Evolutionary conservation across 2,329 filamentous ascomycete genomes (phyloP), one percentile per base, ranked within the genome.

Genomic region (Pseudogymnoascus sp.): DNA sequence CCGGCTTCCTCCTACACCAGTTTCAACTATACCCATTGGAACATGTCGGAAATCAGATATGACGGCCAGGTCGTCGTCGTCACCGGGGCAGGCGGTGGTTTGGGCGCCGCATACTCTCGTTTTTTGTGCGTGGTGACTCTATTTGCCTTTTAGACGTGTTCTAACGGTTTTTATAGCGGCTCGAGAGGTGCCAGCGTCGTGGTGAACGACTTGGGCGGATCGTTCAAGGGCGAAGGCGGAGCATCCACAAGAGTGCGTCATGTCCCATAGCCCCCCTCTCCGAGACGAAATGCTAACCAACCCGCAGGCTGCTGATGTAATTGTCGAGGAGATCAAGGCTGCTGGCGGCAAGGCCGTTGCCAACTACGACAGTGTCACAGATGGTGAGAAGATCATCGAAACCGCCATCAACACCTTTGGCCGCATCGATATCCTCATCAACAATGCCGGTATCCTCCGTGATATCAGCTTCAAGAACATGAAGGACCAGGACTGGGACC

Each of bases 401-500:
- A 93, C 90, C 23, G 90, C 90, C 71, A 89, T 95, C 75, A 80
- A 90, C 76, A 81, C 80, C 63, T 95, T 88, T 74, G 90, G 93
- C 69, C 90, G 93, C 72, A 85, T 99, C 77, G 93, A 99, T 76
- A 81, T 99, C 68, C 87, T 99, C 71, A 88, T 99, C 79, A 99
- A 99, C 84, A 99, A 97, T 75, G 95, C 95, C 66, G 93, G 95
- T 73, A 97, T 97, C 59, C 69, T 74, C n/a, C 89, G 93, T 66
- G 93, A 97, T 79, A 77, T 97, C 74, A 93, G 90, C 83, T 97
- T 99, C 82, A 96, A 96, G 85, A 97, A 97, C 80, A 96, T 97
- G 85, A 95, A 89, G 77, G 95, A 99, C 76, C 79, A 89, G 74
- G 95, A 99, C 77, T 99, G 95, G 95, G 93, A 99, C 75, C 80